Conservation (phyloP, 2,329 filamentous ascomycete species). For the Talaromyces funiculosus region DNA sequence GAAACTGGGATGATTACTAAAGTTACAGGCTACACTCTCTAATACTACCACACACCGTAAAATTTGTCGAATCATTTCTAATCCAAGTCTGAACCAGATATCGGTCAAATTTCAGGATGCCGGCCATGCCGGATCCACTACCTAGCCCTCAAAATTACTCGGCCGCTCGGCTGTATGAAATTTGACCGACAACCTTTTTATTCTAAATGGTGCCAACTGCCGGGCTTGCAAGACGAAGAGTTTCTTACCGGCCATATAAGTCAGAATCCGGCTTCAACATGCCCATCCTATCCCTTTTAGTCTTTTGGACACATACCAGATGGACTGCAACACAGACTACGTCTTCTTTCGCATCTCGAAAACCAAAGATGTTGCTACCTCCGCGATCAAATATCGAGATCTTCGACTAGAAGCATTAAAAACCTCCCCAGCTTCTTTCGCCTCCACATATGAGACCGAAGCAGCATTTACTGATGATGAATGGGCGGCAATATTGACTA, state of each 20-base stretch:
- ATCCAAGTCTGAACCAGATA: not conserved
- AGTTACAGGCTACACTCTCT: no score
- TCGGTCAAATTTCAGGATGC: not conserved
- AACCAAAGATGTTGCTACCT: not conserved
- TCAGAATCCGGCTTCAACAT: not conserved
- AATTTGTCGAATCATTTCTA: not conserved
- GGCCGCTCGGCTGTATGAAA: not conserved
- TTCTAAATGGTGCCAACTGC: not conserved
- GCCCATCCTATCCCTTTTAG: not conserved
- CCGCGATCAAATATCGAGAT: not conserved
- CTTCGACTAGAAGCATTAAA: not conserved
- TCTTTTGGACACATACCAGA: not conserved
- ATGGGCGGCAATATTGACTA: slow-evolving; percentile 17
- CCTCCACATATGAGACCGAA: not conserved
- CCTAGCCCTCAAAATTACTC: not conserved
- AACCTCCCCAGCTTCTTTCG: not conserved
- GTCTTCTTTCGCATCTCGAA: not conserved
- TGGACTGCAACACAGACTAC: not conserved
- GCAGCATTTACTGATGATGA: not conserved
- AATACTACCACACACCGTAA: not conserved
- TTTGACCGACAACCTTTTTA: not conserved
- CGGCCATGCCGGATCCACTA: not conserved
- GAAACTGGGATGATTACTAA: no score
- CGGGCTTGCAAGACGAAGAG: no score
- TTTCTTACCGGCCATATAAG: not conserved